Evolutionary conservation across 2,329 filamentous ascomycete species (phyloP).

Genomic region (Colletotrichum cordylinicola): DNA sequence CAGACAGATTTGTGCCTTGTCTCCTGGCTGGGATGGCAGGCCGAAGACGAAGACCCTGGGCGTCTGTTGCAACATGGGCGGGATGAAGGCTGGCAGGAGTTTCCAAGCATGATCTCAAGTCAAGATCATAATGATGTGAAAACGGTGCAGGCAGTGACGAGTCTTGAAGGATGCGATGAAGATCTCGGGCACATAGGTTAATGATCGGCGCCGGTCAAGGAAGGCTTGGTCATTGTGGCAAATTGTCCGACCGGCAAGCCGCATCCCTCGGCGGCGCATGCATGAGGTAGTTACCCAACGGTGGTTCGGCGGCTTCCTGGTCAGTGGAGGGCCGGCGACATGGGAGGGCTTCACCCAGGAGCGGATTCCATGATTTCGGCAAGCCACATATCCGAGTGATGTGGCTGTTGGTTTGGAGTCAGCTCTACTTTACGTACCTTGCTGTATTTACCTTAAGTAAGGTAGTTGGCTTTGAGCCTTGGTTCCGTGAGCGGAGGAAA

Average conservation of each 20-base stretch:
- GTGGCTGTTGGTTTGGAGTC: background rate
- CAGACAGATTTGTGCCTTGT: background rate
- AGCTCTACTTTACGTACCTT: background rate
- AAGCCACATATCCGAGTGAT: background rate
- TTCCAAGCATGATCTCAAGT: constrained; percentile 1
- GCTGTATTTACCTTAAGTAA: background rate
- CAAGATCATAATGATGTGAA: constrained; percentile 10
- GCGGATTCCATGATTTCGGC: background rate
- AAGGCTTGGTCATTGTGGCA: background rate
- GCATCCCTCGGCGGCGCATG: background rate
- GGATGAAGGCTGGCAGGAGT: background rate
- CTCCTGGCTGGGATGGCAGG: background rate
- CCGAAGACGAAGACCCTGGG: background rate
- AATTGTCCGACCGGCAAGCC: constrained; percentile 2
- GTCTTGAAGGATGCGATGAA: background rate
- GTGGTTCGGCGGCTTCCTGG: background rate
- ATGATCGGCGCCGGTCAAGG: constrained; percentile 13
- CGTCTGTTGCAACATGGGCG: background rate
- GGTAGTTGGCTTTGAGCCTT: background rate
- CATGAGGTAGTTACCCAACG: background rate
- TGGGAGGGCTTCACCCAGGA: too few relatives aligned
- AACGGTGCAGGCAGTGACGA: background rate
- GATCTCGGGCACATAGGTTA: constrained; percentile 10
- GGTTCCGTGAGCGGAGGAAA: background rate
- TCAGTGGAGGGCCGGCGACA: background rate